These are phyloP conservation scores for Salvia hispanica DNA, from an alignment of 257 asterid species.

Conservation along the genomic window DNA sequence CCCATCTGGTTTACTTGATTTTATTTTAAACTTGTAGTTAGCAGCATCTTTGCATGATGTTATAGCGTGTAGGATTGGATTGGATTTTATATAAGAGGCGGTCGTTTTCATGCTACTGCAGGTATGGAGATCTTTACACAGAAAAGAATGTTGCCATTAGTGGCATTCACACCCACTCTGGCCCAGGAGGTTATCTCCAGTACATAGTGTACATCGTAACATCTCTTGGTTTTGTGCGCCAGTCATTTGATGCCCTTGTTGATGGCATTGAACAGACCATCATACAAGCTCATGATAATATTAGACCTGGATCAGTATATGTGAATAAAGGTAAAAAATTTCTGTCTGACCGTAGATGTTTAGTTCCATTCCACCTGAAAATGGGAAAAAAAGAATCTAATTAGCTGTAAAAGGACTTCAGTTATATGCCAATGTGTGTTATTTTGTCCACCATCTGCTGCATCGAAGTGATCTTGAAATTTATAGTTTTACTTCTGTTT, in stretches of 20 bases:
- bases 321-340: conserved; percentile 69
- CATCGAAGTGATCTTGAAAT: background rate
- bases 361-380: background rate
- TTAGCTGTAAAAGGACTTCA: background rate
- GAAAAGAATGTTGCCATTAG: conserved; percentile 92
- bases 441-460: conserved; percentile 17
- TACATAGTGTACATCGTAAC: conserved; percentile 89
- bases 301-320: conserved; percentile 86
- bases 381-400: background rate
- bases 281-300: conserved; percentile 86
- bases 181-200: conserved; percentile 98
- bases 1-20: background rate
- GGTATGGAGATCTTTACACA: conserved; percentile 90
- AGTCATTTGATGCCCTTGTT: conserved; percentile 94
- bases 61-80: background rate
- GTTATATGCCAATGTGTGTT: background rate
- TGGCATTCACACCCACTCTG: conserved; percentile 97
- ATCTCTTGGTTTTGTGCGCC: conserved; percentile 96
- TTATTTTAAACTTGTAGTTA: background rate
- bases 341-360: conserved; percentile 2
- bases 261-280: conserved; percentile 93
- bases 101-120: conserved; percentile 33
- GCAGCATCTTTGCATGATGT: conserved; percentile 18
- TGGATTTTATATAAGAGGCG: conserved; percentile 18
- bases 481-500: background rate